Base-by-base conservation (phyloP, 2,329 filamentous ascomycete species). In the Teratosphaeria nubilosa region DNA sequence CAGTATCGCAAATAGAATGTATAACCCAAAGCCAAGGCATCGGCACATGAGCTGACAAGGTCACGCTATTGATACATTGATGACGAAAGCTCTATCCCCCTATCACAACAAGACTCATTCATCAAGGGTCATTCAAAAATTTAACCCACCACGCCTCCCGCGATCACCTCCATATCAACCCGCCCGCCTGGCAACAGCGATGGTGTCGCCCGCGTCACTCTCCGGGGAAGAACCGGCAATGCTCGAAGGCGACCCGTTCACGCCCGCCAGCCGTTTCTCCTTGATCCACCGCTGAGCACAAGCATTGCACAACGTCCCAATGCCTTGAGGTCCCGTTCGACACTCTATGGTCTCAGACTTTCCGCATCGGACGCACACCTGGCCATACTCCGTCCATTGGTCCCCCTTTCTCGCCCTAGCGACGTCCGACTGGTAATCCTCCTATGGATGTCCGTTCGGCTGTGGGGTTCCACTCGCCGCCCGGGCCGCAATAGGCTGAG, bases 391-490 rank as follows among this genome's bases (percentile, higher is more conserved):
- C 13, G 34, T 41, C 11, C 34, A 11, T n/a, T 14, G 34, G 16
- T 41, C 16, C 13, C 13, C 16, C 34, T 16, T 41, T n/a, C 11
- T 41, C 11, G 5, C 34, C 34, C 16, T 41, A 11, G 16, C 16
- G 34, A n/a, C 34, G 13, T 1, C 41, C 41, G 41, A 20, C 20
- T 22, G 41, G 41, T 48, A 16, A 48, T 48, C 41, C 41, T 48
- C 41, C 51, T 53, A 65, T 56, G 58, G 58, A 57, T 59, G 58
- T 37, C 63, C 63, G 59, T 64, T 64, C 31, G 65, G 65, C 56
- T 66, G 64, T 54, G 66, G 66, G n/a, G 65, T 68, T 48, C 58
- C 60, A 56, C 63, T 67, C 51, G 60, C 51, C 9, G 63, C 63
- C 22, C 64, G 31, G 5, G 59, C 61, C n/a, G 63, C 56, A 25